Percentiles rank a stretch among this genome's conserved stretches.
Evolutionary conservation across 1,284 basidiomycete species (phyloP).

Genomic region (Caloboletus inedulis): DNA sequence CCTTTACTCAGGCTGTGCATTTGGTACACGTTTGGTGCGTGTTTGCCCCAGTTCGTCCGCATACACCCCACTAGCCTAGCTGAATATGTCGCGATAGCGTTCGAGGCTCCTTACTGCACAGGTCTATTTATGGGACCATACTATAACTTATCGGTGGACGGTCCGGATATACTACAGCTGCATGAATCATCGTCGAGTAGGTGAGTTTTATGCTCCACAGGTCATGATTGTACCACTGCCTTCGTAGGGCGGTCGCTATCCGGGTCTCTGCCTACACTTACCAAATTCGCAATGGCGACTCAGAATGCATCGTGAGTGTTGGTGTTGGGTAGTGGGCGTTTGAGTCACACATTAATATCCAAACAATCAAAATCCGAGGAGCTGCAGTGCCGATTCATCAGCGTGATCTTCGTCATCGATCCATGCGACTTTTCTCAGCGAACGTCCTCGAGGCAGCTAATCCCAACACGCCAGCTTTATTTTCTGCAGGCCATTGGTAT

Average conservation of each 20-base stretch:
- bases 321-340: not conserved
- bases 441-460: not conserved
- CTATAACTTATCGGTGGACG: not conserved
- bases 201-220: not conserved
- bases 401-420: not conserved
- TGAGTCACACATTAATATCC: not conserved
- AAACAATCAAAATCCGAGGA: conserved; percentile 2
- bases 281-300: not conserved
- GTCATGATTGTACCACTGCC: not conserved
- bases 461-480: not conserved
- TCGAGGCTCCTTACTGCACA: not conserved
- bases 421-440: not conserved
- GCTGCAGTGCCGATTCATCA: not conserved
- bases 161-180: not conserved
- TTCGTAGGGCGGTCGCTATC: not conserved
- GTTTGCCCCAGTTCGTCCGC: not conserved
- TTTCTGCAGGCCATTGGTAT: not conserved
- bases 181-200: not conserved
- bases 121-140: not conserved
- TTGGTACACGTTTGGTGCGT: not conserved
- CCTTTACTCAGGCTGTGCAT: not conserved
- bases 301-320: not conserved
- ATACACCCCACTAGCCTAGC: not conserved
- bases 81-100: not conserved
- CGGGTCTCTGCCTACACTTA: not conserved